Conservation (phyloP, 805 yeast species). For the Cyberlindnera lachancei region DNA sequence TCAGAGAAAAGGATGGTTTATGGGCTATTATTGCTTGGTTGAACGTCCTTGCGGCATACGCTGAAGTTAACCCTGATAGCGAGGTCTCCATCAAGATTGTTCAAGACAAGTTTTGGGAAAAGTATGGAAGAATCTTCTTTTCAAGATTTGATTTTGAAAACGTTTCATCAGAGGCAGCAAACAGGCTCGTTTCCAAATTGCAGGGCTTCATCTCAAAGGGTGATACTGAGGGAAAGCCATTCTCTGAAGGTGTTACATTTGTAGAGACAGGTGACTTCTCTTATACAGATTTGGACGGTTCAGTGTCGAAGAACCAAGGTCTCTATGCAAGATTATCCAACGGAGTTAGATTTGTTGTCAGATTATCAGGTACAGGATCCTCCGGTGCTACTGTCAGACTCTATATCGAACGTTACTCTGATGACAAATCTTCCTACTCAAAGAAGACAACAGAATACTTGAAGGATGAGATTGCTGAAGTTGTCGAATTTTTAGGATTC, state of each 20-base stretch:
- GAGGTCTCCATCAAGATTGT: constrained; percentile 69
- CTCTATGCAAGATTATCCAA: constrained; percentile 71
- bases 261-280: constrained; percentile 80
- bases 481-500: constrained; percentile 63
- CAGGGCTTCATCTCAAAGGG: constrained; percentile 30
- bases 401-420: constrained; percentile 77
- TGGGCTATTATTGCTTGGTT: constrained; percentile 99
- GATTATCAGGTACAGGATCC: constrained; percentile 96
- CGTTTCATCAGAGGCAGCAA: constrained; percentile 70
- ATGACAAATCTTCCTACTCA: constrained; percentile 43
- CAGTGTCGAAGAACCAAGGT: constrained; percentile 84
- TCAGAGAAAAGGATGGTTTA: constrained; percentile 94
- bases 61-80: constrained; percentile 45
- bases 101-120: constrained; percentile 80
- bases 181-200: constrained; percentile 51
- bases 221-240: constrained; percentile 39
- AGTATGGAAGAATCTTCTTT: constrained; percentile 94
- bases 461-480: constrained; percentile 49
- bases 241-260: constrained; percentile 44
- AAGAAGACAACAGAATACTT: constrained; percentile 62
- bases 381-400: constrained; percentile 95
- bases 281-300: constrained; percentile 92
- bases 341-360: constrained; percentile 80
- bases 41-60: constrained; percentile 84
- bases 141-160: constrained; percentile 93